phyloP scores from a whole-genome alignment of 441 rosid species.

The Eruca vesicaria region DNA sequence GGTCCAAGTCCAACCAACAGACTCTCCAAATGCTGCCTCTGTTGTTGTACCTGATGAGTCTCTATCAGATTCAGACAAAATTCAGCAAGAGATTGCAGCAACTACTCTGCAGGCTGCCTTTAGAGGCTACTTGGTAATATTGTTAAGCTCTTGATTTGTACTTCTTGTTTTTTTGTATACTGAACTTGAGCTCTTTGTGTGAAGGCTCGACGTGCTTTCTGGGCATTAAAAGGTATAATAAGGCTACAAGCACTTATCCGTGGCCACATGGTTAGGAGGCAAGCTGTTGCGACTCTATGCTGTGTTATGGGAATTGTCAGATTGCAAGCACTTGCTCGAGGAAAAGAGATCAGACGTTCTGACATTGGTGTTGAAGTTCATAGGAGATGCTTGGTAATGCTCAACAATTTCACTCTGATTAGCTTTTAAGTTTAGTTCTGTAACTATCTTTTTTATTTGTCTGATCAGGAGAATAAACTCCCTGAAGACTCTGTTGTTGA shows the following conservation, averaged over 20 bases:
- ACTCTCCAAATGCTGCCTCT: slow-evolving; percentile 35
- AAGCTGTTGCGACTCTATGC: slow-evolving; percentile 59
- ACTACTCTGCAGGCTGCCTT: slow-evolving; percentile 72
- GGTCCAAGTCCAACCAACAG: slow-evolving; percentile 39
- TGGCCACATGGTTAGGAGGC: slow-evolving; percentile 70
- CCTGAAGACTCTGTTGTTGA: slow-evolving; percentile 35
- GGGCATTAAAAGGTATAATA: slow-evolving; percentile 35
- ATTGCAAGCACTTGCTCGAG: slow-evolving; percentile 62
- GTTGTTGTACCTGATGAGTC: slow-evolving; percentile 11
- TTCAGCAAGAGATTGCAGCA: slow-evolving; percentile 63
- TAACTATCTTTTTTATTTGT: background rate
- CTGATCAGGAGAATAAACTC: slow-evolving; percentile 47
- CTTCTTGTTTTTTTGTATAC: background rate
- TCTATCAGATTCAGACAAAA: slow-evolving; percentile 47
- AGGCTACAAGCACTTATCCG: slow-evolving; percentile 45
- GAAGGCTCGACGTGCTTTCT: slow-evolving; percentile 40
- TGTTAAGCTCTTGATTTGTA: background rate
- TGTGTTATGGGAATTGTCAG: slow-evolving; percentile 61
- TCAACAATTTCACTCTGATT: background rate
- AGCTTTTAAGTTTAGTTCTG: background rate
- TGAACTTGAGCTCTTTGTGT: slow-evolving; percentile 2
- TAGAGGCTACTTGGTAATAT: slow-evolving; percentile 90
- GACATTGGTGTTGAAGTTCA: slow-evolving; percentile 54
- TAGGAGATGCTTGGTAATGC: slow-evolving; percentile 27
- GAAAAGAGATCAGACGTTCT: slow-evolving; percentile 54